Evolutionary conservation across 208 protist species (phyloP), one percentile per base, ranked within the genome.

Genomic region (Acanthamoeba triangularis): DNA sequence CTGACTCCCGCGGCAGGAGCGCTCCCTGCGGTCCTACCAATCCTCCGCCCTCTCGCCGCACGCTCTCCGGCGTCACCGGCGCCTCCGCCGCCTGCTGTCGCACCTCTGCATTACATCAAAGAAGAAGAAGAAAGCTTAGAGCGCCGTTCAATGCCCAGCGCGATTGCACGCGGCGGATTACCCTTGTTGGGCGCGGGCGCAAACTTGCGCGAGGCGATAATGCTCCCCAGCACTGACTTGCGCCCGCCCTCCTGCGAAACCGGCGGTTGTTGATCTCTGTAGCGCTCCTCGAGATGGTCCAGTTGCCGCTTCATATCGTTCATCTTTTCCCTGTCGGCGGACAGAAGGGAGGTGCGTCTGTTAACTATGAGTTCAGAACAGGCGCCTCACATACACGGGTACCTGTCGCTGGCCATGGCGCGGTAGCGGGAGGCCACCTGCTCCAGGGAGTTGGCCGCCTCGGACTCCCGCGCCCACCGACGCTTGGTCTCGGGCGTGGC

Each of bases 401-500:
- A 82, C 74, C 44, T 44, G 10, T 82, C 74, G 8, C 35, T 52
- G 0, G 74, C 74, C 74, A 82, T 44, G 8, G 33, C 28, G 11
- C 74, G 74, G 20, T 82, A 82, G 28, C 74, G 74, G 13, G 74
- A 28, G 23, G 74, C 74, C 74, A 82, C 74, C 23, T 82, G 74
- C 23, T 49, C 74, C 3, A 82, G 74, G 0, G 74, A 82, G 44
- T 82, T 82, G 74, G 44, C 41, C 3, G 74, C 11, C 74, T 82
- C 74, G 30, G 41, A 18, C 74, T 82, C 74, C 0, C 74, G 74
- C 23, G 74, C 74, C 74, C 74, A 82, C 23, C 44, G 6, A 11
- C 74, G 33, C 37, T 54, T 82, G 14, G 59, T 63, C 59, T 63
- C 59, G 14, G 59, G 59, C 59, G 20, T 63, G 20, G 59, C 23